Evolutionary conservation across 306 rosid genomes (phyloP).

Genomic region (Cucurbita pepo): DNA sequence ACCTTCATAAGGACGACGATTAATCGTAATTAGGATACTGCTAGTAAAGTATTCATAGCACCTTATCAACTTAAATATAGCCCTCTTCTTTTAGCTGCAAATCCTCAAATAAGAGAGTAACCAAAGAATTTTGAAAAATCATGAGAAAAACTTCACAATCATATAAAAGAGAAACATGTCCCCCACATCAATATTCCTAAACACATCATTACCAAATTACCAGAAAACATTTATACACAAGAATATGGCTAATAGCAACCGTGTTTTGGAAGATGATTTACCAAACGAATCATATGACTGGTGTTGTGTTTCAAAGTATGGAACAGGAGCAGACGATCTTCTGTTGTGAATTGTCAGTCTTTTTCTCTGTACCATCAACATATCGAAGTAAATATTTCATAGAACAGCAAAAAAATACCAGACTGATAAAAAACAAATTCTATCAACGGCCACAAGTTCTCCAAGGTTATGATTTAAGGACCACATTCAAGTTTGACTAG

Average conservation of each 20-base stretch:
- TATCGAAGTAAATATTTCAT: neutral
- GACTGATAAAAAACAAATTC: neutral
- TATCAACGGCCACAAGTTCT: neutral
- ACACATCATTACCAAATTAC: slow-evolving; percentile 4
- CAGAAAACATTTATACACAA: slow-evolving; percentile 3
- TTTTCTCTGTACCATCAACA: slow-evolving; percentile 38
- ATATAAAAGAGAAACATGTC: neutral
- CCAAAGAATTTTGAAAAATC: neutral
- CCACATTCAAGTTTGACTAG: neutral
- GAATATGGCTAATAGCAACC: neutral
- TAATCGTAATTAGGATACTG: neutral
- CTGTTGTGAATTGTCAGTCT: slow-evolving; percentile 67
- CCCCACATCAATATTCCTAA: neutral
- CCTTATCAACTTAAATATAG: neutral
- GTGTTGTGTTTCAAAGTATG: slow-evolving; percentile 44
- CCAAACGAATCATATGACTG: slow-evolving; percentile 5
- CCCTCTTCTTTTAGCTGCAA: neutral
- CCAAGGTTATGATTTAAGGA: neutral
- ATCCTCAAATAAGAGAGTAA: neutral
- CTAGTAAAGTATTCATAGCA: neutral
- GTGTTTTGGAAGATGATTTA: neutral
- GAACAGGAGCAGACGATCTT: slow-evolving; percentile 81
- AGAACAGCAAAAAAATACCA: neutral
- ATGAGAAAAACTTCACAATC: slow-evolving; percentile 2
- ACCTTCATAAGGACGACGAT: neutral